These are phyloP conservation scores for Przewalskia tangutica DNA, from an alignment of 257 asterid genomes.

Conservation along the genomic window DNA sequence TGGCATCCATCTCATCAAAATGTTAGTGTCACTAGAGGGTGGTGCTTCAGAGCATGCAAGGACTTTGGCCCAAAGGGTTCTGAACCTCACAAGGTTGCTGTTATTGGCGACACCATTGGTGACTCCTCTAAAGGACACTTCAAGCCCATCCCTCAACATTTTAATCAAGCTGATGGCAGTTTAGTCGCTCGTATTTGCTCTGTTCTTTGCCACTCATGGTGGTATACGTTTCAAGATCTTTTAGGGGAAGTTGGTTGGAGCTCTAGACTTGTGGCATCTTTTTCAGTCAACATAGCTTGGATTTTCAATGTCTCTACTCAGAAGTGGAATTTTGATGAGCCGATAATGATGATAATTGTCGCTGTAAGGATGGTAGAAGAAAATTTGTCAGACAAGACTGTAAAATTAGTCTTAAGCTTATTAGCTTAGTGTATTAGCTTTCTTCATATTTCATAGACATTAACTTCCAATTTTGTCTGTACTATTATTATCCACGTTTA, in stretches of 20 bases:
- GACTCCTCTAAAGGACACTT: background rate
- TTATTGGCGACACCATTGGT: constrained; percentile 38
- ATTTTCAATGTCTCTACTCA: background rate
- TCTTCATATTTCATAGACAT: background rate
- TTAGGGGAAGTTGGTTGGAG: background rate
- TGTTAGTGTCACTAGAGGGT: constrained; percentile 8
- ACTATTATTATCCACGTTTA: background rate
- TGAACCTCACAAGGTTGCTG: constrained; percentile 40
- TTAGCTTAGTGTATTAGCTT: background rate
- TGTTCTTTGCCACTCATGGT: no score
- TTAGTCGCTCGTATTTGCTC: no score
- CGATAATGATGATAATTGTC: background rate
- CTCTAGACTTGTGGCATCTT: background rate
- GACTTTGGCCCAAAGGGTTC: constrained; percentile 35
- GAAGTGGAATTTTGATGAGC: background rate
- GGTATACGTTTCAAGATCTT: no score
- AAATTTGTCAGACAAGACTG: background rate
- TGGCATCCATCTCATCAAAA: no score
- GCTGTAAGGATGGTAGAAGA: background rate
- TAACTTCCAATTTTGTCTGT: background rate
- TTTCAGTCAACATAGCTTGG: background rate
- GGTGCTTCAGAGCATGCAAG: constrained; percentile 41
- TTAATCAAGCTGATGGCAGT: no score
- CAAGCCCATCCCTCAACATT: no score
- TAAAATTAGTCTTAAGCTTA: background rate